Percentiles rank a stretch among this genome's conserved stretches.
Conservation (phyloP, 2,329 filamentous ascomycete species). For the Botryotinia narcissicola region DNA sequence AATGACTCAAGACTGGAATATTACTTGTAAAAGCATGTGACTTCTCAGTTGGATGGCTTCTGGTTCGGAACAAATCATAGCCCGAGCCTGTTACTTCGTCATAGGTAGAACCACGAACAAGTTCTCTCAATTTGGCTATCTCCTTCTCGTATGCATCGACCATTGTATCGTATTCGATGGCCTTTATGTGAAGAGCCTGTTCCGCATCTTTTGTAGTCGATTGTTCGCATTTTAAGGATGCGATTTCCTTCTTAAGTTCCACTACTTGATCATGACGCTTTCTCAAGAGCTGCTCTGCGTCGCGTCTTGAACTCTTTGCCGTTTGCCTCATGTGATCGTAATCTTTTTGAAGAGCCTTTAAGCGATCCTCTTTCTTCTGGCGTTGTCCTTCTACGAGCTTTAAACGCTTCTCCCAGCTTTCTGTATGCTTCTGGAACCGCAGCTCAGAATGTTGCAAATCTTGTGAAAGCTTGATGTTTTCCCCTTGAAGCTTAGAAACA, state of each 20-base stretch:
- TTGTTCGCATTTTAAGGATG: slow-evolving; percentile 42
- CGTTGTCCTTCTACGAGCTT: slow-evolving; percentile 46
- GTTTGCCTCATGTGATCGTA: slow-evolving; percentile 55
- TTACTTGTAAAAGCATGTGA: slow-evolving; percentile 26
- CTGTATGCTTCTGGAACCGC: slow-evolving; percentile 32
- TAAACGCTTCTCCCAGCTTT: slow-evolving; percentile 42
- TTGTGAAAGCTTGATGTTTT: slow-evolving; percentile 36
- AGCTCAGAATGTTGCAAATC: slow-evolving; percentile 35
- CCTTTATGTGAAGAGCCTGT: slow-evolving; percentile 25
- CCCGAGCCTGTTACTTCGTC: background rate
- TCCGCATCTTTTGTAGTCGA: slow-evolving; percentile 25
- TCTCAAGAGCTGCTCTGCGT: slow-evolving; percentile 54
- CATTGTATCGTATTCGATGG: slow-evolving; percentile 26
- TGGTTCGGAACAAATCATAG: slow-evolving; percentile 11
- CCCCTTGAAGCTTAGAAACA: slow-evolving; percentile 32
- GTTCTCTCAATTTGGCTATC: slow-evolving; percentile 24
- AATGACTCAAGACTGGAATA: slow-evolving; percentile 27
- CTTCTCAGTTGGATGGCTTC: slow-evolving; percentile 14
- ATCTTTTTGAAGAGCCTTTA: slow-evolving; percentile 50
- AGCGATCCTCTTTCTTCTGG: slow-evolving; percentile 48
- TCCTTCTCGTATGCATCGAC: slow-evolving; percentile 28
- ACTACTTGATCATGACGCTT: slow-evolving; percentile 57
- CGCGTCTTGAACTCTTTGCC: slow-evolving; percentile 52
- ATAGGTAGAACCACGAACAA: background rate
- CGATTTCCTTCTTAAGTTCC: slow-evolving; percentile 54